phyloP scores from a whole-genome alignment of 164 flowering plant genomes.

The Chloranthus sessilifolius region DNA sequence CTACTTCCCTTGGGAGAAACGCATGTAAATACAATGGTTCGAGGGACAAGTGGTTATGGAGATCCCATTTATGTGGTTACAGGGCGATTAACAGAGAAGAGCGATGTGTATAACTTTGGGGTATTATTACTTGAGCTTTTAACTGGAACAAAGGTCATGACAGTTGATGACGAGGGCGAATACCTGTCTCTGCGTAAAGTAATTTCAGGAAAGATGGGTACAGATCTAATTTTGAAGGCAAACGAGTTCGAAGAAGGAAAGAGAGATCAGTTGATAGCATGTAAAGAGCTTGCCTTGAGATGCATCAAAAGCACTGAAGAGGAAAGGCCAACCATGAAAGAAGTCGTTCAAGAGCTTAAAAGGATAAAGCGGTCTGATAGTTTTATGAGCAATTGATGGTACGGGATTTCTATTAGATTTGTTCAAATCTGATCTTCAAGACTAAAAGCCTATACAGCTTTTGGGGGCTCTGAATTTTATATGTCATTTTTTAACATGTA shows the following conservation, averaged over 20 bases:
- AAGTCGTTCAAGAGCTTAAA: conserved; percentile 11
- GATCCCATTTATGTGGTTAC: background rate
- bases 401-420: too few relatives aligned
- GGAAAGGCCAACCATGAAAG: conserved; percentile 17
- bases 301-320: conserved; percentile 7
- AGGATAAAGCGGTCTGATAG: background rate
- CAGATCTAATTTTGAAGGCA: background rate
- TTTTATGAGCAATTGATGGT: too few relatives aligned
- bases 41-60: background rate
- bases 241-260: background rate
- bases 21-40: background rate
- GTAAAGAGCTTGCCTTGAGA: conserved; percentile 8
- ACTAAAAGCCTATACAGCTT: too few relatives aligned
- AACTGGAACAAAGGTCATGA: background rate
- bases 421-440: too few relatives aligned
- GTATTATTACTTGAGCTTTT: background rate
- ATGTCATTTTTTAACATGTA: too few relatives aligned
- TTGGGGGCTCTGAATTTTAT: too few relatives aligned
- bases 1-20: background rate
- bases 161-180: background rate
- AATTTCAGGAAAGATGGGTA: background rate
- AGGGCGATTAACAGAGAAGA: background rate
- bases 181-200: background rate
- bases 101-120: conserved; percentile 4
- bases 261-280: conserved; percentile 8